A percentile compares a stretch with the other conserved stretches of the same genome.
phyloP scores from a whole-genome alignment of 352 stramenopile genomes.

The Phytopythium oedochilum region DNA sequence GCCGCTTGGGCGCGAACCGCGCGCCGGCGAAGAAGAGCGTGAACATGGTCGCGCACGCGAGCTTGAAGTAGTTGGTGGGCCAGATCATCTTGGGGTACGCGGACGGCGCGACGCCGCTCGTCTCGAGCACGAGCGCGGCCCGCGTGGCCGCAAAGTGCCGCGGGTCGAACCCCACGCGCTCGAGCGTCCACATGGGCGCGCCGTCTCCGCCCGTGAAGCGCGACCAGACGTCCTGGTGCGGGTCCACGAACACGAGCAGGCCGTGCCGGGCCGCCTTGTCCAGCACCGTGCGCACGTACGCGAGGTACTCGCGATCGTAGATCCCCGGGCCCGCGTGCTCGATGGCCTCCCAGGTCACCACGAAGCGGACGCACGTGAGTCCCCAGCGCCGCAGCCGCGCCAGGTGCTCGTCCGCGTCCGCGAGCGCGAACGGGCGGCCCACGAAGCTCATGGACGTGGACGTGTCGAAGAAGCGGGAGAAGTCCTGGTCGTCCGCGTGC shows the following conservation, averaged over 20 bases:
- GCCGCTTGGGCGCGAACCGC: slow-evolving; percentile 59
- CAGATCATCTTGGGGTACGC: slow-evolving; percentile 90
- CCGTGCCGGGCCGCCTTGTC: slow-evolving; percentile 50
- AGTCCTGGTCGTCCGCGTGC: slow-evolving; percentile 22
- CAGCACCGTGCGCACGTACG: slow-evolving; percentile 67
- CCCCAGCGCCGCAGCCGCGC: slow-evolving; percentile 75
- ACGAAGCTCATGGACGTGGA: slow-evolving; percentile 47
- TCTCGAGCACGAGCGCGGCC: slow-evolving; percentile 72
- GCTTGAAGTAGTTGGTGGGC: slow-evolving; percentile 91
- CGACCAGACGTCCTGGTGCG: slow-evolving; percentile 91
- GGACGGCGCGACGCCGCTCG: slow-evolving; percentile 21
- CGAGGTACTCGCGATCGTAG: slow-evolving; percentile 85
- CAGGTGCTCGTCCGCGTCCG: slow-evolving; percentile 78
- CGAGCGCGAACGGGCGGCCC: slow-evolving; percentile 79
- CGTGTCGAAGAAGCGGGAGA: slow-evolving; percentile 37
- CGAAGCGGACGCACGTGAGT: slow-evolving; percentile 76
- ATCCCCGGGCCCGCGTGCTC: slow-evolving; percentile 77
- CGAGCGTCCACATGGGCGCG: slow-evolving; percentile 87
- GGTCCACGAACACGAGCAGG: slow-evolving; percentile 88
- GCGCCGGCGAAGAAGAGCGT: slow-evolving; percentile 87
- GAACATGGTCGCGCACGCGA: slow-evolving; percentile 89
- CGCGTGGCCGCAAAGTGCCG: slow-evolving; percentile 69
- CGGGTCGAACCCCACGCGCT: slow-evolving; percentile 71
- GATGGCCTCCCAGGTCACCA: slow-evolving; percentile 90
- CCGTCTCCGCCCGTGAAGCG: slow-evolving; percentile 88